phyloP scores from a whole-genome alignment of 2,329 filamentous ascomycete species.

The Colletotrichum kahawae region DNA sequence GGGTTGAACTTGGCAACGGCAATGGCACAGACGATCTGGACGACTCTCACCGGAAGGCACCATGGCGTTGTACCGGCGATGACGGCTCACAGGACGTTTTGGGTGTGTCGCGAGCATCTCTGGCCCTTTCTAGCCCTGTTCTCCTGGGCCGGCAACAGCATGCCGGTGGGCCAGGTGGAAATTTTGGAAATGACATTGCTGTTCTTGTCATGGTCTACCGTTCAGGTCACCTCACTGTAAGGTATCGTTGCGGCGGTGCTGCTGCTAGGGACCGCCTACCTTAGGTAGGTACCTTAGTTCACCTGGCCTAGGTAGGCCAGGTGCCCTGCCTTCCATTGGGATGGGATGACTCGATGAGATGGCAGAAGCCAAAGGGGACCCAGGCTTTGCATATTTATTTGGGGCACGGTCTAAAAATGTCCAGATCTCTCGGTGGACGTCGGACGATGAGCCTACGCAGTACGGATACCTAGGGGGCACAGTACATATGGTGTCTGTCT shows the following conservation, averaged over 20 bases:
- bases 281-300: no score
- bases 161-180: constrained; percentile 7
- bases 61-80: not conserved
- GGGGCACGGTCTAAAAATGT: constrained; percentile 2
- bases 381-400: not conserved
- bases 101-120: not conserved
- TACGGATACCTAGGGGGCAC: no score
- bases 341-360: not conserved
- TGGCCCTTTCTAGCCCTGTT: not conserved
- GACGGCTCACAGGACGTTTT: not conserved
- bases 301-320: no score
- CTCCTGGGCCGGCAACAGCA: not conserved
- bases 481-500: no score
- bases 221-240: not conserved
- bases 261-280: not conserved
- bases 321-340: no score
- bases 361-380: not conserved
- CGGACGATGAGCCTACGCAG: no score
- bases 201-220: constrained; percentile 19
- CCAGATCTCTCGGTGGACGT: not conserved
- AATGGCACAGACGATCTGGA: not conserved
- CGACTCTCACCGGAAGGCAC: not conserved
- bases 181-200: constrained; percentile 17
- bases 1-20: no score
- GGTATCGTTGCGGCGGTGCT: constrained; percentile 1